phyloP scores from a whole-genome alignment of 192 early-diverging fungal species.

The Coemansia sp. region DNA sequence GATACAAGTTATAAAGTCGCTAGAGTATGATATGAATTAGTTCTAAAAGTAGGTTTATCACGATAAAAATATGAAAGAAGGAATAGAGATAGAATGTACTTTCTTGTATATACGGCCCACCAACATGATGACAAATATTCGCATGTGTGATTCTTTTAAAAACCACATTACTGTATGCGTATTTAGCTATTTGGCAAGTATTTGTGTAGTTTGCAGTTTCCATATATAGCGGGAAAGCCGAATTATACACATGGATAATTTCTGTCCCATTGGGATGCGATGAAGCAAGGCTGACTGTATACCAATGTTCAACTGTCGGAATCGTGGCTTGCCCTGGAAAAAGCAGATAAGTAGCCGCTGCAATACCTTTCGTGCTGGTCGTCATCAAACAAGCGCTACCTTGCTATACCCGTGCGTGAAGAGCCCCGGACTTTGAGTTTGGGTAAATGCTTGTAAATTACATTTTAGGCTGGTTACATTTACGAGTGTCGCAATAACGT shows the following conservation, averaged over 20 bases:
- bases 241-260: constrained; percentile 3
- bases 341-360: background rate
- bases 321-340: constrained; percentile 7
- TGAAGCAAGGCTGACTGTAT: constrained; percentile 9
- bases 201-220: background rate
- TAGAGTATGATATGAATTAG: background rate
- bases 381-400: background rate
- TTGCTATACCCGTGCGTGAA: too few species aligned
- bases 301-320: constrained; percentile 1
- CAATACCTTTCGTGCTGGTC: background rate
- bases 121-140: background rate
- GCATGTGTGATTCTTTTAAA: background rate
- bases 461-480: too few species aligned
- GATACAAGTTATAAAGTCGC: constrained; percentile 5
- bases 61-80: background rate
- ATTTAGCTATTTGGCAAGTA: background rate
- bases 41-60: background rate
- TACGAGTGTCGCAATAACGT: too few species aligned
- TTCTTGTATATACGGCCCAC: background rate
- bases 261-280: background rate
- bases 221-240: background rate
- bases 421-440: too few species aligned
- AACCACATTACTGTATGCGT: background rate
- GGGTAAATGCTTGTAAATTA: too few species aligned
- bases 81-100: background rate